These are phyloP conservation scores for Fraxinus excelsior DNA, from an alignment of 257 asterid species.

Conservation along the genomic window DNA sequence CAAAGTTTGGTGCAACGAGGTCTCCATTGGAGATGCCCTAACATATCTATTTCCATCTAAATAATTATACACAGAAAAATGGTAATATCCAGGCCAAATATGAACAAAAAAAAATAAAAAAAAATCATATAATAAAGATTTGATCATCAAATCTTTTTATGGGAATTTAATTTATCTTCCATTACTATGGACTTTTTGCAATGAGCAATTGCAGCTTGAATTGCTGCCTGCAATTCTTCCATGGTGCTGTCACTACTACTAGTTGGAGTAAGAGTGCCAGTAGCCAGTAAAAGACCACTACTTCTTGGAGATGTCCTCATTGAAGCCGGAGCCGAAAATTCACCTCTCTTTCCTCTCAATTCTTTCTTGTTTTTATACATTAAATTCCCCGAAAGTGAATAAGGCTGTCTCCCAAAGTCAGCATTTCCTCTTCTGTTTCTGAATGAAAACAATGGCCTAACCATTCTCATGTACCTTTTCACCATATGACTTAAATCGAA, in stretches of 20 bases:
- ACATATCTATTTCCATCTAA: no score
- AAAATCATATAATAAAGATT: no score
- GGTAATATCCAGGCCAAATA: not conserved
- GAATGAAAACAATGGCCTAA: slow-evolving; percentile 54
- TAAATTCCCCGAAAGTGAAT: slow-evolving; percentile 68
- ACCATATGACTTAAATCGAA: slow-evolving; percentile 50
- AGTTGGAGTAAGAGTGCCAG: slow-evolving; percentile 30
- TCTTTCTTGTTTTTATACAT: slow-evolving; percentile 44
- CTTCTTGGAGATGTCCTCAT: slow-evolving; percentile 75
- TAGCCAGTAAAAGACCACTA: slow-evolving; percentile 69
- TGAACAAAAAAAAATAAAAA: no score
- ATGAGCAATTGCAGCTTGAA: slow-evolving; percentile 73
- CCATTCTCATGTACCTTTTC: slow-evolving; percentile 65
- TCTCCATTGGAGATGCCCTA: no score
- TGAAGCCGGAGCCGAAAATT: slow-evolving; percentile 76
- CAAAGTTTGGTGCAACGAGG: no score
- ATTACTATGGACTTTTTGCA: slow-evolving; percentile 56
- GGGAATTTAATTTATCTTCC: slow-evolving; percentile 32
- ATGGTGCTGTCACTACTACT: slow-evolving; percentile 62
- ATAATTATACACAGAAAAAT: not conserved
- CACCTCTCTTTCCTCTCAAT: slow-evolving; percentile 52
- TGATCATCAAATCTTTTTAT: not conserved
- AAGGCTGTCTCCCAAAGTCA: slow-evolving; percentile 37
- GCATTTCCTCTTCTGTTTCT: slow-evolving; percentile 22
- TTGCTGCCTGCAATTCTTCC: slow-evolving; percentile 88